These are phyloP conservation scores for Helianthus tuberosus DNA, from an alignment of 129 eudicot genomes.

Conservation along the genomic window DNA sequence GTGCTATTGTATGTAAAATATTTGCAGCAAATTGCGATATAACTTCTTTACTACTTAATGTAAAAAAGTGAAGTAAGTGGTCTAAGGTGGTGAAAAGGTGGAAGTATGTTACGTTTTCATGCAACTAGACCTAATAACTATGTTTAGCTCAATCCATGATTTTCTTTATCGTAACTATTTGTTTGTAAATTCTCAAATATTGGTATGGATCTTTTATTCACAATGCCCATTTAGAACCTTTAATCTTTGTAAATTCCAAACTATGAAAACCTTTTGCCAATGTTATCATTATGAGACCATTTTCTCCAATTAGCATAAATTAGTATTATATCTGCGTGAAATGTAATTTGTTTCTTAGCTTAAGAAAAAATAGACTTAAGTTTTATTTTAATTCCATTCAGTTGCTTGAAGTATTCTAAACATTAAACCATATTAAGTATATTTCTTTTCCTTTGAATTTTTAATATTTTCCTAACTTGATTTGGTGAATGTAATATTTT, in stretches of 20 bases:
- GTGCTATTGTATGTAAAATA: neutral
- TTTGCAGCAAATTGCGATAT: neutral
- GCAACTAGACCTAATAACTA: neutral
- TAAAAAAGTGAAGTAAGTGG: neutral
- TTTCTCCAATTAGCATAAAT: neutral
- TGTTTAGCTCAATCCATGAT: neutral
- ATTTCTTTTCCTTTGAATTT: neutral
- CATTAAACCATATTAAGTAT: neutral
- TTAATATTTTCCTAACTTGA: neutral
- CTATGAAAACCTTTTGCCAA: neutral
- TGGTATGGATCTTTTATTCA: constrained; percentile 7
- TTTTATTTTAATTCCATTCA: neutral
- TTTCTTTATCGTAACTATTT: neutral
- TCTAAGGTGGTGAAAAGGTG: neutral
- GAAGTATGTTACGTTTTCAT: neutral
- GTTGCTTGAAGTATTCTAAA: neutral
- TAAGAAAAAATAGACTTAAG: neutral
- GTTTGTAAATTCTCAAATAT: too few relatives aligned
- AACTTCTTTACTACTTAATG: neutral
- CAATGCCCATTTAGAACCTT: neutral
- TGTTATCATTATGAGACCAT: neutral
- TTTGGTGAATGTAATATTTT: neutral
- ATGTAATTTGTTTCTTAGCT: neutral
- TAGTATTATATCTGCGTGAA: neutral
- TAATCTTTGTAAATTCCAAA: neutral